Conservation (phyloP, 192 early-diverging fungal species). For the Geranomyces michiganensis region DNA sequence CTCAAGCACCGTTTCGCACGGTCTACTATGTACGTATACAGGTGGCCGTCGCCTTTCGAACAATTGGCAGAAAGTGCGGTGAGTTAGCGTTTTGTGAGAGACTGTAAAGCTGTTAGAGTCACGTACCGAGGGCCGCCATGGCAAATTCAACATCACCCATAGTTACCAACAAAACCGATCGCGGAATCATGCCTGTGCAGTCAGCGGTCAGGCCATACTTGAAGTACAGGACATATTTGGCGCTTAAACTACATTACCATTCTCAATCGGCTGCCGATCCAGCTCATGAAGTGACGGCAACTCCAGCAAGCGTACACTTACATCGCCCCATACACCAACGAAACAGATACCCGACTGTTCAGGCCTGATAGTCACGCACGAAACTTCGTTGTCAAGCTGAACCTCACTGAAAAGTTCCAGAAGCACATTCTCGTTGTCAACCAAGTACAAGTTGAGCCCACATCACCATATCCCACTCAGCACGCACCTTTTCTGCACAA, state of each 20-base stretch:
- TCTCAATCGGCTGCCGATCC: constrained; percentile 49
- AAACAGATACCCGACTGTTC: constrained; percentile 40
- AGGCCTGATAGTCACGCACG: constrained; percentile 72
- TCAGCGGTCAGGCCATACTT: too few relatives aligned
- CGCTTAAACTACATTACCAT: constrained; percentile 26
- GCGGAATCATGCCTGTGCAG: constrained; percentile 58
- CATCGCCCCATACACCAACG: constrained; percentile 77
- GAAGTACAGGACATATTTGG: too few relatives aligned
- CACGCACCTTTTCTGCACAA: constrained; percentile 52
- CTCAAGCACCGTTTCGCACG: constrained; percentile 26
- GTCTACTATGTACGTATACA: constrained; percentile 73
- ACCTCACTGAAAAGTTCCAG: constrained; percentile 23
- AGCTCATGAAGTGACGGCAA: constrained; percentile 59
- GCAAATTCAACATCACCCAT: constrained; percentile 73
- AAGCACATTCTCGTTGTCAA: neutral
- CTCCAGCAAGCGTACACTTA: constrained; percentile 61
- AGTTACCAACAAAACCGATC: constrained; percentile 58
- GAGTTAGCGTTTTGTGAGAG: too few relatives aligned
- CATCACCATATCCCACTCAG: neutral
- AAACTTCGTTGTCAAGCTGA: constrained; percentile 66
- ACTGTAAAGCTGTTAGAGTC: too few relatives aligned
- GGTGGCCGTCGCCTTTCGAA: constrained; percentile 72
- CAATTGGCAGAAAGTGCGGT: neutral
- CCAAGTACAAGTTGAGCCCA: neutral
- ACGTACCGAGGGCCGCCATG: constrained; percentile 73